phyloP scores from a whole-genome alignment of 1,284 basidiomycete species.

The Puccinia novopanici region DNA sequence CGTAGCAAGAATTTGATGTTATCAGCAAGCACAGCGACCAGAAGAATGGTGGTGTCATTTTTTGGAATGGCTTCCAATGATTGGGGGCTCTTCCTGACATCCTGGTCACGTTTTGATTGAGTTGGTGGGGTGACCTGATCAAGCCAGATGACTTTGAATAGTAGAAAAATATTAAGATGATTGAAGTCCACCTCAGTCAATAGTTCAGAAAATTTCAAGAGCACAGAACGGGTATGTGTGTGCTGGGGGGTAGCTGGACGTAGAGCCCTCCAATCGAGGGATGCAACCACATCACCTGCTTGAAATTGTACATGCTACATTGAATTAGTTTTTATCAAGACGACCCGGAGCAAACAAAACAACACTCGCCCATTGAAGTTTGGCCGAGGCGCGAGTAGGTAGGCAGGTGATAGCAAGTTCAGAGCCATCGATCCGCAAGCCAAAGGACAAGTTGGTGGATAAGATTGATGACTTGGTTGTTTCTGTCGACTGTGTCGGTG shows the following conservation, averaged over 20 bases:
- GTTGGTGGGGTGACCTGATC: constrained; percentile 36
- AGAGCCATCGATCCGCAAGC: constrained; percentile 35
- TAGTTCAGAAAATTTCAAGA: constrained; percentile 36
- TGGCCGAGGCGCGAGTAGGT: constrained; percentile 34
- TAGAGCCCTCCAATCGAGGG: constrained; percentile 19
- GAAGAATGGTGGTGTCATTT: constrained; percentile 28
- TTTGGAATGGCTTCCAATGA: background rate
- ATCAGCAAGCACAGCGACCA: constrained; percentile 24
- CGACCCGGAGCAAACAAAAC: constrained; percentile 34
- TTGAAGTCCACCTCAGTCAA: constrained; percentile 40
- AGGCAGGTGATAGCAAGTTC: constrained; percentile 38
- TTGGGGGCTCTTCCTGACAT: background rate
- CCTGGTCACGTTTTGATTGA: background rate
- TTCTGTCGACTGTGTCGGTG: background rate
- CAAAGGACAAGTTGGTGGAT: constrained; percentile 35
- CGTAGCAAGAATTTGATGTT: constrained; percentile 29
- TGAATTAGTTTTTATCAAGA: constrained; percentile 35
- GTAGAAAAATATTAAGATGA: constrained; percentile 35
- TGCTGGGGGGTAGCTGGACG: constrained; percentile 15
- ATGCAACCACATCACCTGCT: constrained; percentile 39
- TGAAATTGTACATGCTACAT: constrained; percentile 35
- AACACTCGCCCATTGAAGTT: constrained; percentile 43
- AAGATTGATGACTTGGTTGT: constrained; percentile 28
- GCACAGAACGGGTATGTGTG: constrained; percentile 26
- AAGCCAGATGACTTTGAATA: constrained; percentile 41